These are phyloP conservation scores for Castanea sativa DNA, from an alignment of 306 rosid genomes.

Conservation along the genomic window DNA sequence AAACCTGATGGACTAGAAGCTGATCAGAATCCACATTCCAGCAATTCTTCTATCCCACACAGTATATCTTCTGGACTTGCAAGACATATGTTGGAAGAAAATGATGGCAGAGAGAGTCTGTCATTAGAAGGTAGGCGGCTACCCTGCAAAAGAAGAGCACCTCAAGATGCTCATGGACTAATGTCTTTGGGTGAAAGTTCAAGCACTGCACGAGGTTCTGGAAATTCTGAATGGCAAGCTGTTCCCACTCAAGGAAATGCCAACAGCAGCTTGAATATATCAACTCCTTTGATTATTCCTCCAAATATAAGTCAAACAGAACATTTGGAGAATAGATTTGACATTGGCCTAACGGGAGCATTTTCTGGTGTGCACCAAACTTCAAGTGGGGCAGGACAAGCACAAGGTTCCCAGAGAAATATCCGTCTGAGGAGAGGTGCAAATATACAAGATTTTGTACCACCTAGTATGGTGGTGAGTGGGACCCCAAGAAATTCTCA, in stretches of 20 bases:
- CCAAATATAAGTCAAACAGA: background rate
- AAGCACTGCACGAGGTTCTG: background rate
- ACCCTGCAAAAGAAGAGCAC: conserved; percentile 12
- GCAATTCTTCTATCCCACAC: background rate
- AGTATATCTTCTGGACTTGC: background rate
- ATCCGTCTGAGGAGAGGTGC: conserved; percentile 6
- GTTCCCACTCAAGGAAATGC: background rate
- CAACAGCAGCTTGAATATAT: conserved; percentile 6
- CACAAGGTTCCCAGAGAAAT: background rate
- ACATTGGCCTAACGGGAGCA: background rate
- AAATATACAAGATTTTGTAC: background rate
- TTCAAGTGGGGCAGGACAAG: background rate
- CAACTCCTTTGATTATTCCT: background rate
- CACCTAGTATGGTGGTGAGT: background rate
- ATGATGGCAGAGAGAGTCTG: background rate
- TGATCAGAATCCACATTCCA: background rate
- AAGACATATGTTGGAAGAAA: background rate
- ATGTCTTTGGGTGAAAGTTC: conserved; percentile 22
- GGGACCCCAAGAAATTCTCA: background rate
- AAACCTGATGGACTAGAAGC: background rate
- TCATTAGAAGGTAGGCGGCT: background rate
- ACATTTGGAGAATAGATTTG: conserved; percentile 1
- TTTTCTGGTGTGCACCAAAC: background rate
- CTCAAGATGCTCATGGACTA: conserved; percentile 9
- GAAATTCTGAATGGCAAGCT: background rate